Evolutionary conservation across 2,329 filamentous ascomycete species (phyloP), one percentile per base, ranked within the genome.

Genomic region (Pleurostoma richardsiae): DNA sequence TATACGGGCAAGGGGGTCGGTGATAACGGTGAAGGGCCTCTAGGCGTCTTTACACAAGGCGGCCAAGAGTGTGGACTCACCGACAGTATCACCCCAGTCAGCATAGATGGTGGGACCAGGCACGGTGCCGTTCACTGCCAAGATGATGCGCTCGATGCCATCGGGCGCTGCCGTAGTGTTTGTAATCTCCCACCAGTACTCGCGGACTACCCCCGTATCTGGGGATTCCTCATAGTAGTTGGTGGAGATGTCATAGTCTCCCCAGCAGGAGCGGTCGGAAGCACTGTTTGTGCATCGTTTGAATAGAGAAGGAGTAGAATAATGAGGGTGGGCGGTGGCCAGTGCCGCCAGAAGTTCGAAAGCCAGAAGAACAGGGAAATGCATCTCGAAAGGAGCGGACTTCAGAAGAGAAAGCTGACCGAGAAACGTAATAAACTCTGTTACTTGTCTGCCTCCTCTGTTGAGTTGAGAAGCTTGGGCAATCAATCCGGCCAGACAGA

Each of bases 111-210:
- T 62, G 3, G 77, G 77, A 1, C 77, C 77, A 5, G 76, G 77
- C 50, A 72, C 70, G 62, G 10, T 39, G 7, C 68, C 67, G 52
- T 76, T 77, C 54, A 76, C 56, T 36, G 76, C 62, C 54, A 57
- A 56, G 33, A 53, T 47, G 7, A 39, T 27, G 4, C 55, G 43
- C 8, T 45, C 40, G 6, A 65, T 55, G 6, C 69, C 67, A 57
- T 70, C 68, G 4, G 64, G 64, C 3, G 54, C 56, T 30, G 54
- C 51, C 43, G 49, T 58, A 36, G 54, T 55, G 8, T 59, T 49
- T 4, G 47, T 42, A 26, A 63, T 46, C 5, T 51, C 52, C 26
- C 58, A 54, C 39, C 52, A 54, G 45, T 59, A 63, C 39, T 71
- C 68, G 10, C 66, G 56, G 27, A 62, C 67, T 1, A 68, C 65